These are phyloP conservation scores for Perkinsus marinus DNA, from an alignment of 169 alveolate genomes.

Conservation along the genomic window DNA sequence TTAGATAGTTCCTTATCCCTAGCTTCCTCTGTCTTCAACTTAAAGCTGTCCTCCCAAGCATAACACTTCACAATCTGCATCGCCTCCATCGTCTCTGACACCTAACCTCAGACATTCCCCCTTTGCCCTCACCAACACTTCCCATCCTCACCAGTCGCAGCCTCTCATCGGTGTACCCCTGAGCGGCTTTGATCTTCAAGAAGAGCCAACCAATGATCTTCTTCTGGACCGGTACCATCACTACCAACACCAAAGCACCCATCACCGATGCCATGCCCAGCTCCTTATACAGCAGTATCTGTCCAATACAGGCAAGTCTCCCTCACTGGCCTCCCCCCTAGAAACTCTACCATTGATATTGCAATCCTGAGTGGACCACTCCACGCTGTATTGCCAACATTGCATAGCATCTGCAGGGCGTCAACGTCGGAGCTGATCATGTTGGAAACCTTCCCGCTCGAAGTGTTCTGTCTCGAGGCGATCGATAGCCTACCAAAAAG, in stretches of 20 bases:
- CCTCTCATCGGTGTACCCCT: neutral
- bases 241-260: neutral
- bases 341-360: neutral
- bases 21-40: constrained; percentile 28
- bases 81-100: constrained; percentile 7
- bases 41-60: constrained; percentile 63
- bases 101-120: neutral
- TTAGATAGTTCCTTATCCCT: constrained; percentile 39
- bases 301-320: neutral
- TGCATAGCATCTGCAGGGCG: neutral
- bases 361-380: neutral
- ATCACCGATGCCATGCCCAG: neutral
- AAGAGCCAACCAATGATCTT: neutral
- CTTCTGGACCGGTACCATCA: neutral
- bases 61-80: constrained; percentile 60
- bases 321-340: no score
- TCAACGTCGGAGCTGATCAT: neutral
- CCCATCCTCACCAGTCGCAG: neutral
- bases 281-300: neutral
- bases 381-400: neutral
- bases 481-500: neutral
- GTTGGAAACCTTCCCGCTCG: neutral
- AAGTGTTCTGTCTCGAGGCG: neutral
- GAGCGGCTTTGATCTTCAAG: neutral
- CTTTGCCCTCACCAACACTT: neutral